Evolutionary conservation across 805 yeast species (phyloP), one percentile per base, ranked within the genome.

Genomic region (Pichia deserticola): DNA sequence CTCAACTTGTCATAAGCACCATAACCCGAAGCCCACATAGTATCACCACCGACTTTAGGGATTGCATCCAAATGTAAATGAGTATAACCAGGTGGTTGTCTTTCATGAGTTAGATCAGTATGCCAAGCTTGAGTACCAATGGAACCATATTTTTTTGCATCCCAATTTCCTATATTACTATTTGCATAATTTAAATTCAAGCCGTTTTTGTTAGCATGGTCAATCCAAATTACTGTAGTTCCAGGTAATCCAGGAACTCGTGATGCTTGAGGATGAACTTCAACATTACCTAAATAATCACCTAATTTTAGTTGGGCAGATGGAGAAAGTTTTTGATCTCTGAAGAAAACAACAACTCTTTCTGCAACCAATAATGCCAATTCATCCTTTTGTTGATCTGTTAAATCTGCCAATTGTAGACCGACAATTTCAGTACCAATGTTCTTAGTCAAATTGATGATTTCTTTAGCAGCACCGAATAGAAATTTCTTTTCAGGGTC

Each of bases 1-100:
- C 80, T 75, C 49, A 78, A 65, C 60, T 75, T 75, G 54, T 78
- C 82, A 58, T 74, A 78, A 30, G 81, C 79, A 36, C 72, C 82
- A 55, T 77, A 78, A n/a, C 82, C 82, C 36, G 78, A 73, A 5
- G 76, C 61, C 78, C 79, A 78, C 9, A 69, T 53, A 7, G 82
- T 78, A 58, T 78, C 82, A 53, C 82, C 83, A 48, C 82, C 82
- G 38, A 72, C 73, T 1, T 53, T 56, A n/a, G 78, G 79, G 55
- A 75, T 66, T n/a, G 76, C 65, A 58, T 77, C 79, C 54, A 73
- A 68, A 55, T 77, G 78, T 56, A 81, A 67, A 53, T 73, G 76
- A 5, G 84, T 78, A 54, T 74, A 66, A 27, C 79, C 81, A 3
- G 84, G 76, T 5, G 84, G 82, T 49, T 76, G 77, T 42, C 68